Evolutionary conservation across 2,329 filamentous ascomycete genomes (phyloP), one percentile per base, ranked within the genome.

Genomic region (Scytalidium sp.): DNA sequence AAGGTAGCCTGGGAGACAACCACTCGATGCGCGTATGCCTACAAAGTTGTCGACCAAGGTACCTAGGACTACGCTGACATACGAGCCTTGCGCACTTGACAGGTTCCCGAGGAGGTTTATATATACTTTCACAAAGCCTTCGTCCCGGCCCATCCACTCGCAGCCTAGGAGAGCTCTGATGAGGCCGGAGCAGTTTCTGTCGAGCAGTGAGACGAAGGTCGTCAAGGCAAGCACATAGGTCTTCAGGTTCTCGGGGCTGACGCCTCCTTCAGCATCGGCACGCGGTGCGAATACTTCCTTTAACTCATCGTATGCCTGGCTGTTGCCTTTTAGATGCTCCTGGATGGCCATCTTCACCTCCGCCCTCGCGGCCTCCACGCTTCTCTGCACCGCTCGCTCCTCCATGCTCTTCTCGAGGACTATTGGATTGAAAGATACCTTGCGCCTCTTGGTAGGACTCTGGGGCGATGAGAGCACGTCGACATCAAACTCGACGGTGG

Each of bases 21-120:
- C 64, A 49, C 61, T 65, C 4, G 63, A 64, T 19, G 64, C 20
- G 45, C 58, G 80, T 60, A 73, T 59, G 52, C 75, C 80, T 50
- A 80, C 78, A 62, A 99, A 89, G 65, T 90, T 86, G 52, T 84
- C 80, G 49, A 96, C 85, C 52, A 97, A 78, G 82, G 90, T 93
- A 50, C 83, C 78, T 50, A 97, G 78, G 36, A 96, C 84, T 19
- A 82, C 76, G 19, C 78, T 79, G 27, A 95, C 80, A 68, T 90
- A 95, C 13, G 82, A 84, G 41, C 88, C 86, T 62, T 97, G 90
- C 1, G 91, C 87, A 52, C 89, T 95, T 46, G 91, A 83, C 42
- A 99, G 73, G 32, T 84, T 83, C 17, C 81, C 80, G 20, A 90
- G 70, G 58, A 90, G 87, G 60, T 84, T 78, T 49, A 79, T 76